Base-by-base conservation (phyloP, 2,329 filamentous ascomycete species). In the Verticillium isaacii region DNA sequence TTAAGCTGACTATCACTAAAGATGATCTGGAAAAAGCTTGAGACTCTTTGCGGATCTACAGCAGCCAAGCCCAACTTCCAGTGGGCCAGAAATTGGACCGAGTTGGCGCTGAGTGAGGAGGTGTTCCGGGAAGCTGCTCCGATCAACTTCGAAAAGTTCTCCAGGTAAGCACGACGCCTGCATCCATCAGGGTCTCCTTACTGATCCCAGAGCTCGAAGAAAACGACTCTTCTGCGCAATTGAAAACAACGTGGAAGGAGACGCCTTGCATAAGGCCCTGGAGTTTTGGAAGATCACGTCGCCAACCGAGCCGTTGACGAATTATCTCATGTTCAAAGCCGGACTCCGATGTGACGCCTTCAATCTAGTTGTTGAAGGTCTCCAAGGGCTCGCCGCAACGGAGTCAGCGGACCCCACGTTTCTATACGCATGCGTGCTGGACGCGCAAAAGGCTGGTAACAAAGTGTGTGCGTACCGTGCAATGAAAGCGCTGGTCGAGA, bases 1-100 rank as follows among this genome's bases (percentile, higher is more conserved):
- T 1, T 19, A 23, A 23, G 19, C 45, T 52, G 11, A 52, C 11
- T 29, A 19, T 11, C 19, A 9, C 39, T 45, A 6, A 41, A 94
- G 90, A 73, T 97, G 3, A 76, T 97, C 3, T 97, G 93, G 92
- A 95, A 92, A 74, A 84, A 82, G 32, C 79, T 91, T n/a, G 89
- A 93, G 59, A 77, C 80, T 1, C 75, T 85, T 17, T 84, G 6
- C 9, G 45, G 12, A 19, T 29, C 45, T 52, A 11, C 29, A 29
- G 29, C 29, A 29, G 29, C 5, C 29, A 29, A 29, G 5, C 29
- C 29, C 29, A 29, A 52, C 23, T 23, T 23, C 23, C n/a, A n/a
- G 23, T n/a, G 12, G 19, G 45, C 45, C 19, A 29, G 8, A 2
- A 52, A 52, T 11, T 52, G 19, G 45, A 19, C 45, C 8, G n/a